phyloP scores from a whole-genome alignment of 2,329 filamentous ascomycete genomes.

The Trichoderma guizhouense region DNA sequence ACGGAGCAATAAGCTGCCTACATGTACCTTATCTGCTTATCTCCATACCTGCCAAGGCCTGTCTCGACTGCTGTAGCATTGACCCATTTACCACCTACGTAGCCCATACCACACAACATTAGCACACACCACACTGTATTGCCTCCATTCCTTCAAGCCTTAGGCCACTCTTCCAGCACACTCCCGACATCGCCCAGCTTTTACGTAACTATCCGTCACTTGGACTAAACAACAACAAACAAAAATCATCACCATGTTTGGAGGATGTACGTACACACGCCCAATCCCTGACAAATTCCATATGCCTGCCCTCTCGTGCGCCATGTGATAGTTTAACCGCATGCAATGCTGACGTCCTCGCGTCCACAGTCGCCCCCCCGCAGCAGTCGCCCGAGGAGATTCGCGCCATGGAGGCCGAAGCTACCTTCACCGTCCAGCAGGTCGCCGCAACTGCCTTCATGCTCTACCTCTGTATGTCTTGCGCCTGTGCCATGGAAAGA shows the following conservation, averaged over 20 bases:
- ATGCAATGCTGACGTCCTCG: constrained; percentile 4
- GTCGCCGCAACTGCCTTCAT: constrained; percentile 63
- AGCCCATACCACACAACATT: background rate
- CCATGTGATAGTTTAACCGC: background rate
- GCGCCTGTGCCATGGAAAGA: background rate
- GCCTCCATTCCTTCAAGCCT: background rate
- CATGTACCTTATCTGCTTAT: background rate
- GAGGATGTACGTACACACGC: constrained; percentile 39
- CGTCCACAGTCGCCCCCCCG: constrained; percentile 62
- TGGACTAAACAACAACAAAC: constrained; percentile 8
- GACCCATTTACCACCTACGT: background rate
- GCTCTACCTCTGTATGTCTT: constrained; percentile 70
- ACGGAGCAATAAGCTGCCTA: background rate
- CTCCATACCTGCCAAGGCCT: background rate
- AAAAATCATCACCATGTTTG: constrained; percentile 26
- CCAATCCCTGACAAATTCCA: background rate
- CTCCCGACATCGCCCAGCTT: constrained; percentile 24
- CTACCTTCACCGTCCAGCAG: constrained; percentile 63
- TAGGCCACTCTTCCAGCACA: background rate
- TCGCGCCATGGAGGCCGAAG: constrained; percentile 64
- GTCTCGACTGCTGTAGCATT: background rate
- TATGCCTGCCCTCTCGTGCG: background rate
- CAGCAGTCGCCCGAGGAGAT: constrained; percentile 69
- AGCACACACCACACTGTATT: background rate
- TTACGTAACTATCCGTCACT: constrained; percentile 23